These are phyloP conservation scores for Corymbia calophylla DNA, from an alignment of 441 rosid genomes.

Conservation along the genomic window DNA sequence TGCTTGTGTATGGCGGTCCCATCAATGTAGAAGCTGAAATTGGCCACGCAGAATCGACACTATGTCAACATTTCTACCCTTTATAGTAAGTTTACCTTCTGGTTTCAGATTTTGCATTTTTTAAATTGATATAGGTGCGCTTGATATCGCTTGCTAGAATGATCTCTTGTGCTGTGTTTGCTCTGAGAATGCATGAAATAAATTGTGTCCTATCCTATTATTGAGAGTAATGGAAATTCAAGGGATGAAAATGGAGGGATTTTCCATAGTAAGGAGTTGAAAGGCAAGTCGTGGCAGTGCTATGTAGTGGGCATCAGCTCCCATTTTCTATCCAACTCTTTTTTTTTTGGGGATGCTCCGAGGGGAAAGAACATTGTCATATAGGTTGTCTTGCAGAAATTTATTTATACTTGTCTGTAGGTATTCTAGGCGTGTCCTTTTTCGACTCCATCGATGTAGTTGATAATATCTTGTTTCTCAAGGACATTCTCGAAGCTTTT, in stretches of 20 bases:
- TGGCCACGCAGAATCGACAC: slow-evolving; percentile 82
- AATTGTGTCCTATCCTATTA: not conserved
- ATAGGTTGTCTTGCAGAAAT: not conserved
- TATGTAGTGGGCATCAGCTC: not conserved
- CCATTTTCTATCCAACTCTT: not conserved
- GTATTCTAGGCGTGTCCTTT: not conserved
- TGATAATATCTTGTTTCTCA: not conserved
- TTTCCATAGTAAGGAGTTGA: not conserved
- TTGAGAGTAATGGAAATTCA: not conserved
- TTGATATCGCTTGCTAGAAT: not conserved
- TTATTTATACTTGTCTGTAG: not conserved
- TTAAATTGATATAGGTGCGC: not conserved
- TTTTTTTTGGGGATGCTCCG: not conserved
- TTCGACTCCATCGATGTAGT: not conserved
- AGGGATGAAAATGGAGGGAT: not conserved
- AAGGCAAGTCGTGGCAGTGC: not conserved
- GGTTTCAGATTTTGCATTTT: not conserved
- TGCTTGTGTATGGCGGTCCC: slow-evolving; percentile 72
- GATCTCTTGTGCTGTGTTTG: not conserved
- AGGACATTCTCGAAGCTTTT: no score
- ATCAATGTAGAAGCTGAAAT: slow-evolving; percentile 79
- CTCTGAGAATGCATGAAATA: not conserved
- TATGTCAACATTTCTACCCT: slow-evolving; percentile 76
- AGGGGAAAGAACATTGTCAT: not conserved
- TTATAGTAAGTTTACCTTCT: slow-evolving; percentile 62